Conservation (phyloP, 2,329 filamentous ascomycete genomes). For the Xylaria sp. region DNA sequence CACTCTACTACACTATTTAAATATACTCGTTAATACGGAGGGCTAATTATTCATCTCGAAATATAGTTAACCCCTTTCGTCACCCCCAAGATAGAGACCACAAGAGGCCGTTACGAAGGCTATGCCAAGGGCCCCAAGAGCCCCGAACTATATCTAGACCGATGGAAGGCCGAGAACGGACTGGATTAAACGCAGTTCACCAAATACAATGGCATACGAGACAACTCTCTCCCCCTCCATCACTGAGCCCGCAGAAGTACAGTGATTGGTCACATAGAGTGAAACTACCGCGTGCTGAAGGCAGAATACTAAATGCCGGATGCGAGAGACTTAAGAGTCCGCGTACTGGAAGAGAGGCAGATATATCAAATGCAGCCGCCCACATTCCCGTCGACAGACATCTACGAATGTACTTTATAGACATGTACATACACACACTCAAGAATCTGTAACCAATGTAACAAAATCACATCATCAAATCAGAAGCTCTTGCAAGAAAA, state of each 20-base stretch:
- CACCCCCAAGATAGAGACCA: constrained; percentile 65
- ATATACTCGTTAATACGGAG: background rate
- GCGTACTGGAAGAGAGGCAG: background rate
- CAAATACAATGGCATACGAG: background rate
- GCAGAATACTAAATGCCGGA: background rate
- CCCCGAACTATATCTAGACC: constrained; percentile 69
- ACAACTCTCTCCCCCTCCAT: background rate
- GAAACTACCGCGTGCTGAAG: background rate
- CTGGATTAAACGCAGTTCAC: constrained; percentile 57
- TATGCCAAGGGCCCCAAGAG: constrained; percentile 64
- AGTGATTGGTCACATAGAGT: background rate
- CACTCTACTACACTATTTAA: background rate
- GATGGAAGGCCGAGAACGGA: constrained; percentile 76
- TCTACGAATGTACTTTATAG: constrained; percentile 25
- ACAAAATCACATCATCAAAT: background rate
- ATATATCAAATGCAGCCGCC: too few species aligned
- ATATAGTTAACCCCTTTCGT: constrained; percentile 83
- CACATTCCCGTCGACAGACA: background rate
- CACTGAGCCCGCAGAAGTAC: background rate
- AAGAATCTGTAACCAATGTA: constrained; percentile 22
- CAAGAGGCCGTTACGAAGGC: constrained; percentile 65
- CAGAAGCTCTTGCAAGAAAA: background rate
- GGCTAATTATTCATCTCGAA: constrained; percentile 15
- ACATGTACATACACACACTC: constrained; percentile 16
- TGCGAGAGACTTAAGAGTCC: background rate